Base-by-base conservation (phyloP, 768 basidiomycete species). In the Amanita phalloides region DNA sequence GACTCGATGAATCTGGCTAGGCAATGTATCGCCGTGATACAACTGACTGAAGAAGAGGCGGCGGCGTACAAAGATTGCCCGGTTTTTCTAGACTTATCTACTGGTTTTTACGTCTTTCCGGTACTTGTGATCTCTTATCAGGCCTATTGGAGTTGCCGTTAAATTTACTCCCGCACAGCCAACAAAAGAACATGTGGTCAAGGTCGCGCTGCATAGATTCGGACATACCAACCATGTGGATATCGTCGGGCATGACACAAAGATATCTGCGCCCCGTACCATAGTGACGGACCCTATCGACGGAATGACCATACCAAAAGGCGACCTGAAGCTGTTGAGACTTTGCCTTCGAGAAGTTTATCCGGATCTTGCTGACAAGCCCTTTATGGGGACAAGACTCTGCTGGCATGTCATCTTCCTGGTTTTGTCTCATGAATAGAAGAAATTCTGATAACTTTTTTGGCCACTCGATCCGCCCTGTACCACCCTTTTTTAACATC, bases 21-120 rank as follows among this genome's bases (percentile, higher is more conserved):
- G 2, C 93, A 96, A 66, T 78, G 75, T 51, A 60, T 92, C n/a
- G 87, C 79, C 1, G 85, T 75, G 62, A 70, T 94, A 36, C 84
- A 87, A 56, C 76, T 97, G n/a, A 77, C 73, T 1, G 61, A 70
- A 21, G 79, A 86, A 57, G 90, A 94, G 62, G 81, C 74, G 0
- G 70, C 74, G 6, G 53, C 57, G 2, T 94, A 92, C 64, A 69
- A 69, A 41, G 64, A 72, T 5, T 74, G 73, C 52, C 85, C 86
- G n/a, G 78, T 92, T 28, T 70, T 88, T 33, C 62, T 94, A 54
- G 78, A 93, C 64, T 84, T 86, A 49, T 66, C 70, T 10, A 71
- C 81, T 37, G 89, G 85, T 3, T 87, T 87, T 61, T 95, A 95
- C 66, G 62, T 82, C 32, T 90, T 95, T 65, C 93, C 90, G 3